Conservation (phyloP, 495 filamentous ascomycete genomes). For the Penicillium canariense region DNA sequence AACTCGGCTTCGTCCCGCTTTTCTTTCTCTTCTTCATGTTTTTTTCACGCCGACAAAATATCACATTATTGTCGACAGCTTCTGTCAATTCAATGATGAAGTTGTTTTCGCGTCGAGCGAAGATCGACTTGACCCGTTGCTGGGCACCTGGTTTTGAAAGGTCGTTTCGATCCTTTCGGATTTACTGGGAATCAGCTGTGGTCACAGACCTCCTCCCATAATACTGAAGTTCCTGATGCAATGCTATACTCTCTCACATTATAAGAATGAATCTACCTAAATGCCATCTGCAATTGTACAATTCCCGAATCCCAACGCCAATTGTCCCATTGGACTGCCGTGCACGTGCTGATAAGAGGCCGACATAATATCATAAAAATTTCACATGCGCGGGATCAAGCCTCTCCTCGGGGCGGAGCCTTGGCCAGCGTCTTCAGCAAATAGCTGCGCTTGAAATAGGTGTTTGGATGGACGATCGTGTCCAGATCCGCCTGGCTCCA, state of each 20-base stretch:
- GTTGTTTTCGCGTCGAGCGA: slow-evolving; percentile 71
- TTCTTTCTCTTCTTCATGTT: slow-evolving; percentile 38
- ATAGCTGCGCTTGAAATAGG: slow-evolving; percentile 94
- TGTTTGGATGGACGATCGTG: slow-evolving; percentile 96
- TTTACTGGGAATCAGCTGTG: slow-evolving; percentile 77
- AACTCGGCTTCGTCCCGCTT: slow-evolving; percentile 21
- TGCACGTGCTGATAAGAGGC: slow-evolving; percentile 5
- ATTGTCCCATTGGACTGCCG: slow-evolving; percentile 11
- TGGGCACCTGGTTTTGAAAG: slow-evolving; percentile 76
- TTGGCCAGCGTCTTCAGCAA: slow-evolving; percentile 66
- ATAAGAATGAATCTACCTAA: slow-evolving; percentile 5
- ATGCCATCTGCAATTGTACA: slow-evolving; percentile 20
- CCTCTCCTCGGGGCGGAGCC: slow-evolving; percentile 26
- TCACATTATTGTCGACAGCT: slow-evolving; percentile 62
- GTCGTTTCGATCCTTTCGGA: slow-evolving; percentile 64
- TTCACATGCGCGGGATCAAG: slow-evolving; percentile 19
- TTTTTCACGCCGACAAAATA: slow-evolving; percentile 50
- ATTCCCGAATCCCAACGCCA: slow-evolving; percentile 19
- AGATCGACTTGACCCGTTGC: slow-evolving; percentile 65
- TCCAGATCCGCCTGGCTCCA: slow-evolving; percentile 82
- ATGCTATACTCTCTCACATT: background rate
- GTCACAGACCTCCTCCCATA: slow-evolving; percentile 51
- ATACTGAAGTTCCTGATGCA: background rate
- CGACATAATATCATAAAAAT: slow-evolving; percentile 35
- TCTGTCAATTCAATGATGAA: slow-evolving; percentile 45